Evolutionary conservation across 2,329 filamentous ascomycete species (phyloP).

Genomic region (Claviceps capensis): DNA sequence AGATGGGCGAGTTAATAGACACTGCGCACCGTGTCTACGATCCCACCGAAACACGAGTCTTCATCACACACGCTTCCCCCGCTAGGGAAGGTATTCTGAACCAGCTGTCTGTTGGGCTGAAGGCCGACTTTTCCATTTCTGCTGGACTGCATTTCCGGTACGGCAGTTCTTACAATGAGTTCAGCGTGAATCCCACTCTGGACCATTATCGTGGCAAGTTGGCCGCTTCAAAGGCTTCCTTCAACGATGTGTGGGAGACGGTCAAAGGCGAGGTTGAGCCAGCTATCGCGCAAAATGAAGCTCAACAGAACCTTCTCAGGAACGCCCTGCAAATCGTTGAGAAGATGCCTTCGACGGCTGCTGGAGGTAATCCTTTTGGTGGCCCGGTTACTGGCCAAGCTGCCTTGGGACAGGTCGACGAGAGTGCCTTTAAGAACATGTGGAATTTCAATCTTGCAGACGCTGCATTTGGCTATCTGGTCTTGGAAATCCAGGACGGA

Average conservation of each 20-base stretch:
- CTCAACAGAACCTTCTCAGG: conserved; percentile 81
- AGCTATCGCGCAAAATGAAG: conserved; percentile 84
- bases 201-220: conserved; percentile 98
- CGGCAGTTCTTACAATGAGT: conserved; percentile 98
- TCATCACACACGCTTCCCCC: conserved; percentile 92
- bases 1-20: conserved; percentile 97
- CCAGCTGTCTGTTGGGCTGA: conserved; percentile 91
- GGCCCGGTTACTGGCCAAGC: conserved; percentile 62
- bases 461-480: conserved; percentile 91
- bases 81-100: conserved; percentile 94
- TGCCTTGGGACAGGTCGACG: conserved; percentile 79
- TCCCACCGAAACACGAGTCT: conserved; percentile 90
- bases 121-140: conserved; percentile 96
- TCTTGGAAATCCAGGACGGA: conserved; percentile 87
- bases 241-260: conserved; percentile 99
- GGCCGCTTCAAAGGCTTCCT: conserved; percentile 92
- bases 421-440: conserved; percentile 99
- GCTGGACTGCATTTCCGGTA: conserved; percentile 97
- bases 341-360: conserved; percentile 93
- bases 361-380: conserved; percentile 92
- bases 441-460: conserved; percentile 99
- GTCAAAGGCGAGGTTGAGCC: conserved; percentile 93
- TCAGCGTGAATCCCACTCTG: conserved; percentile 94
- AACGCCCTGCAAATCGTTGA: conserved; percentile 89
- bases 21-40: conserved; percentile 98